Evolutionary conservation across 257 asterid species (phyloP).

Genomic region (Jaltomata sinuosa): DNA sequence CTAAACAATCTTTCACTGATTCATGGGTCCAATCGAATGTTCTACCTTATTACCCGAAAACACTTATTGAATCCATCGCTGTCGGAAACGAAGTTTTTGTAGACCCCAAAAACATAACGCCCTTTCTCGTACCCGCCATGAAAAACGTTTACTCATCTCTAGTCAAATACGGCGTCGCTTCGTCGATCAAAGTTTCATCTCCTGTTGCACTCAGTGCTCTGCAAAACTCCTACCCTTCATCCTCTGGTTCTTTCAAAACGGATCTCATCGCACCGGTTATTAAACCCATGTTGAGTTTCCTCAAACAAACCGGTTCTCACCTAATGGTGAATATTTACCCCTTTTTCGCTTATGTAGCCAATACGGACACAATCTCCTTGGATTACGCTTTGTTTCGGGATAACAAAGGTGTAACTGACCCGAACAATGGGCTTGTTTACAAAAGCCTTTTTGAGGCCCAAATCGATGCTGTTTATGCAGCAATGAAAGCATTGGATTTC

Average conservation of each 20-base stretch:
- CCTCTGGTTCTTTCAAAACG: conserved; percentile 63
- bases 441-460: conserved; percentile 69
- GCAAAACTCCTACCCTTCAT: conserved; percentile 62
- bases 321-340: conserved; percentile 80
- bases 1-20: conserved; percentile 48
- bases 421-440: conserved; percentile 57
- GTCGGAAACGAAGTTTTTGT: conserved; percentile 86
- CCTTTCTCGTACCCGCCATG: conserved; percentile 79
- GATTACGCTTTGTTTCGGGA: conserved; percentile 63
- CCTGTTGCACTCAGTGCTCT: conserved; percentile 71
- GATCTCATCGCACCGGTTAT: conserved; percentile 64
- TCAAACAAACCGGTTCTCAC: conserved; percentile 48
- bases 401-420: conserved; percentile 39
- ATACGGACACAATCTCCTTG: conserved; percentile 52
- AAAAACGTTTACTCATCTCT: conserved; percentile 57
- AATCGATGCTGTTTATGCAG: conserved; percentile 77
- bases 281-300: conserved; percentile 60
- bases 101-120: conserved; percentile 47
- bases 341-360: conserved; percentile 52
- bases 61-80: conserved; percentile 59
- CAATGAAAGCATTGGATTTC: conserved; percentile 39
- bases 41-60: conserved; percentile 38
- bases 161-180: conserved; percentile 26
- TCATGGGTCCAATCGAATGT: conserved; percentile 63
- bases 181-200: conserved; percentile 48